Evolutionary conservation across 345 rosid genomes (phyloP).

Genomic region (Citrus medica): DNA sequence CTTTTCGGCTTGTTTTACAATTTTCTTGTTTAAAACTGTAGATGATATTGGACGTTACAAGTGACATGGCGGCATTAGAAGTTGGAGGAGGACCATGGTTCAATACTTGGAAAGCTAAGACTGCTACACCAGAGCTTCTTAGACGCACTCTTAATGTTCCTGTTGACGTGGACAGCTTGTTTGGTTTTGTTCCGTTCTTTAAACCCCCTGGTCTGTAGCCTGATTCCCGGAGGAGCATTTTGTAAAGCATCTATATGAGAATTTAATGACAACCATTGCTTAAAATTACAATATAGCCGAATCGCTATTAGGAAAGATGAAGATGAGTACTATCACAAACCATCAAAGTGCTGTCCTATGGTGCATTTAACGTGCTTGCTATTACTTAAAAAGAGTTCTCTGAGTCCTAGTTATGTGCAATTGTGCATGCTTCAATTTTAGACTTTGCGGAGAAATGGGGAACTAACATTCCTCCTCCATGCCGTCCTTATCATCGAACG

Average conservation of each 20-base stretch:
- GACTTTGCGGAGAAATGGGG: background rate
- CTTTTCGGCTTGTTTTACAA: background rate
- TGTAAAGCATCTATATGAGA: background rate
- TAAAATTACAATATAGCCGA: no score
- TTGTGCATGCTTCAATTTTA: no score
- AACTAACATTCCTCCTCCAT: background rate
- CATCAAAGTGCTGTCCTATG: background rate
- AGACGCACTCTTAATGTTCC: slow-evolving; percentile 50
- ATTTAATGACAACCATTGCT: no score
- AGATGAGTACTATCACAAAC: background rate
- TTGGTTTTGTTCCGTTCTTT: slow-evolving; percentile 51
- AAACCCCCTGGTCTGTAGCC: slow-evolving; percentile 85
- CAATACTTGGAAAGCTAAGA: slow-evolving; percentile 75
- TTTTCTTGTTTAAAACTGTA: slow-evolving; percentile 18
- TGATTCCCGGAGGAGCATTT: background rate
- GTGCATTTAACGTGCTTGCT: no score
- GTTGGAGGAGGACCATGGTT: slow-evolving; percentile 99
- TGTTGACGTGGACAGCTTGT: slow-evolving; percentile 55
- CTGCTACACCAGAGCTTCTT: slow-evolving; percentile 60
- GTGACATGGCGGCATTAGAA: slow-evolving; percentile 86
- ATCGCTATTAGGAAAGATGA: no score
- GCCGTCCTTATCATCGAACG: background rate
- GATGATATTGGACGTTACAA: slow-evolving; percentile 71
- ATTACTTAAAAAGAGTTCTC: background rate
- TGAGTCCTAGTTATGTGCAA: no score